Evolutionary conservation across 2,329 filamentous ascomycete species (phyloP).

Genomic region (Colletotrichum truncatum): DNA sequence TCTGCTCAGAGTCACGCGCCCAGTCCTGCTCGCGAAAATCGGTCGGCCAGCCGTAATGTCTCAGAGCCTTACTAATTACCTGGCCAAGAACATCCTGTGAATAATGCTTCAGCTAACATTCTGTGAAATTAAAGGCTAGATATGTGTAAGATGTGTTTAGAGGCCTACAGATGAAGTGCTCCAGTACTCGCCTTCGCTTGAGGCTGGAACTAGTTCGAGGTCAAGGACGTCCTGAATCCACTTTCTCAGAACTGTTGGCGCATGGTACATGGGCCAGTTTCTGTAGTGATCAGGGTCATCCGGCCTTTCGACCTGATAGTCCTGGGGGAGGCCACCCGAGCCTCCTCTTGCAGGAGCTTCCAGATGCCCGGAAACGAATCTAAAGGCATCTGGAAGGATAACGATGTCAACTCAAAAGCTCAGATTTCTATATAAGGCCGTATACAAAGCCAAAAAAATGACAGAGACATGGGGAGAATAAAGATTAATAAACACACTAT

Average conservation of each 20-base stretch:
- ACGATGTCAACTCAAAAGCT: not conserved
- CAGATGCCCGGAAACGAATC: not conserved
- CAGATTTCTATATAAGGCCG: not conserved
- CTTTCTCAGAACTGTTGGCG: not conserved
- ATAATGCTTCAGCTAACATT: not conserved
- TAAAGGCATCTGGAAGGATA: not conserved
- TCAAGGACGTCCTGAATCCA: not conserved
- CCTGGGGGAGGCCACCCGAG: not conserved
- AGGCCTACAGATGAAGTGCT: constrained; percentile 5
- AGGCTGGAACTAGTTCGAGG: constrained; percentile 8
- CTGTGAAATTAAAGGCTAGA: not conserved
- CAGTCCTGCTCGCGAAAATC: constrained; percentile 13
- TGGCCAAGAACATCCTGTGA: not conserved
- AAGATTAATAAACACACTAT: not conserved
- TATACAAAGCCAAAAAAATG: not conserved
- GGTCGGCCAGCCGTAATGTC: constrained; percentile 11
- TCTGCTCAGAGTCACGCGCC: constrained; percentile 5
- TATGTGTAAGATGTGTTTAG: not conserved
- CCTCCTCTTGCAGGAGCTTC: not conserved
- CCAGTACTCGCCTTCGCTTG: not conserved
- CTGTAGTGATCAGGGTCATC: constrained; percentile 9
- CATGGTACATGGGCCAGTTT: constrained; percentile 23
- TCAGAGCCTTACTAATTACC: constrained; percentile 3
- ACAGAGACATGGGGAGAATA: not conserved
- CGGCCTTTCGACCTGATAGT: constrained; percentile 1